Base-by-base conservation (phyloP, 305 asterid genomes). In the Ilex paraguariensis region DNA sequence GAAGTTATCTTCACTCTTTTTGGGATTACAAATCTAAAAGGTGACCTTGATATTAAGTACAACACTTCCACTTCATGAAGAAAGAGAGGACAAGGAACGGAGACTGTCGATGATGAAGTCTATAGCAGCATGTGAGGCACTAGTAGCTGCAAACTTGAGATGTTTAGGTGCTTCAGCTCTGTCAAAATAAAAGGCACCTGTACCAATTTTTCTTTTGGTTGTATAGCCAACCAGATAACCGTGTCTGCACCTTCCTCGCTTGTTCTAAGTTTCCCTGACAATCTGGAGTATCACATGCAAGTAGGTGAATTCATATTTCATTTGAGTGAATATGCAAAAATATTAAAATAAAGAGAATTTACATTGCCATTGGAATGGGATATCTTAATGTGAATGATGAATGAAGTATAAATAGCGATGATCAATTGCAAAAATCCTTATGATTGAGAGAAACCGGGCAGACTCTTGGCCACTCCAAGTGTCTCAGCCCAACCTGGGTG, bases 401-500 rank as follows among this genome's bases (percentile, higher is more conserved):
- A 36, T 36, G 42, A 8, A 36, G 42, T 36, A 36, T 4, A 36
- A 36, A 36, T 21, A 36, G 42, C 9, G 42, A 36, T 36, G 13
- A 46, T 46, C 13, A 46, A 15, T 1, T 21, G 28, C 28, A 21
- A 21, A 56, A 40, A 49, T 65, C 31, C 81, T 73, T 75, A 89
- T 96, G 60, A 10, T 66, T 87, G 70, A 45, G 91, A 76, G 68
- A 92, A 81, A 42, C 65, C 57, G 0, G 96, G 95, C 83, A 92
- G 62, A 61, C 95, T 92, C 60, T 73, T 87, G 76, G 87, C 66
- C 33, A 92, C 95, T 71, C 97, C 98, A 4, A 97, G 97, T n/a
- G 97, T 91, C 80, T 82, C 95, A n/a, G 97, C 97, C 97, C 97
- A 90, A 59, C 96, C 96, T 1, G 98, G 98, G 75, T 88, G 96